These are phyloP conservation scores for Ceratobasidium papillatum DNA, from an alignment of 1,284 basidiomycete genomes.

Conservation along the genomic window DNA sequence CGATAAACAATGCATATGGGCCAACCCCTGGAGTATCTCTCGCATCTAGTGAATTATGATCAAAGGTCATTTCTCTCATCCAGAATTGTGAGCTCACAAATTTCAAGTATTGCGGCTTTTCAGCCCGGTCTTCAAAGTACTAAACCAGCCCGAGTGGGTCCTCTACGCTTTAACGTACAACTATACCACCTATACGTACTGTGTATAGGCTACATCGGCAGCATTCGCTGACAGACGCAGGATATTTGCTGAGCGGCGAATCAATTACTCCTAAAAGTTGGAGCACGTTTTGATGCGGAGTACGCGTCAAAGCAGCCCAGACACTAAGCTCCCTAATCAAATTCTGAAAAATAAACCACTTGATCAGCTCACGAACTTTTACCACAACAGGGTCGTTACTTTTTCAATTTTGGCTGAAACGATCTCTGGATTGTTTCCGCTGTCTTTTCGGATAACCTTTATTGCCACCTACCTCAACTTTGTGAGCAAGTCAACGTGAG, in stretches of 20 bases:
- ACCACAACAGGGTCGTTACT: background rate
- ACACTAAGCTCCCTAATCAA: constrained; percentile 7
- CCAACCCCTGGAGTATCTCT: constrained; percentile 9
- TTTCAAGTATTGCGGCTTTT: constrained; percentile 14
- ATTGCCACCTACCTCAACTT: background rate
- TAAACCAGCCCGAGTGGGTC: background rate
- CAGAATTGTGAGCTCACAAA: background rate
- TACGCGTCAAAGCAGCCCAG: background rate
- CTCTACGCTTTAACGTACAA: background rate
- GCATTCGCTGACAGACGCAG: constrained; percentile 8
- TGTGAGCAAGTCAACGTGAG: background rate
- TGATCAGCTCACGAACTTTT: background rate
- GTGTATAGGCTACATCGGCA: constrained; percentile 1
- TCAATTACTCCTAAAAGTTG: background rate
- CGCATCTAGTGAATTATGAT: background rate
- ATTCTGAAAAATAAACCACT: background rate
- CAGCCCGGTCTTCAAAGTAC: constrained; percentile 15
- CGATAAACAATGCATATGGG: constrained; percentile 11
- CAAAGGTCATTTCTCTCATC: background rate
- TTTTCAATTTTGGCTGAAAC: background rate
- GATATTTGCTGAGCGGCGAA: background rate
- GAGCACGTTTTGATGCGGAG: constrained; percentile 3
- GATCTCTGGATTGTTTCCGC: background rate
- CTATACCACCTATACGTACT: background rate
- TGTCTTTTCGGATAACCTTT: background rate